A percentile compares a stretch with the other conserved stretches of the same genome.
Evolutionary conservation across 2,329 filamentous ascomycete genomes (phyloP).

Genomic region (Akanthomyces lecanii): DNA sequence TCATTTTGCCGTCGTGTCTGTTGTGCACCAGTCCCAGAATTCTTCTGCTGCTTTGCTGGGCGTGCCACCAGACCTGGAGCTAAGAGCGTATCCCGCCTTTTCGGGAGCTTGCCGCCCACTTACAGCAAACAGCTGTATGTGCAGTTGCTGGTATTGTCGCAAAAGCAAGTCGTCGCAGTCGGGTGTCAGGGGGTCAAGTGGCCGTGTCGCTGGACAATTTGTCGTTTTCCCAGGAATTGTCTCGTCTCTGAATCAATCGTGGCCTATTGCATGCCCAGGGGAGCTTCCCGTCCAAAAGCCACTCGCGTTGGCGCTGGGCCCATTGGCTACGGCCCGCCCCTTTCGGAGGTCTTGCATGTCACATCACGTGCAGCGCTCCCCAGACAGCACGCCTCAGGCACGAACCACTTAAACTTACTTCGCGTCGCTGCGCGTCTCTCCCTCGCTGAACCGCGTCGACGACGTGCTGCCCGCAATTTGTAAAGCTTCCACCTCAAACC

Average conservation of each 20-base stretch:
- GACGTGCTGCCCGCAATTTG: slow-evolving; percentile 32
- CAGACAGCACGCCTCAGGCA: slow-evolving; percentile 31
- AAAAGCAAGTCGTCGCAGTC: neutral
- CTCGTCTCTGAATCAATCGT: slow-evolving; percentile 9
- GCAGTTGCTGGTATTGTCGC: neutral
- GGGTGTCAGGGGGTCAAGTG: neutral
- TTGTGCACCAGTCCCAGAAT: neutral
- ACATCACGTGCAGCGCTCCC: slow-evolving; percentile 29
- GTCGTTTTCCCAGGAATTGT: neutral
- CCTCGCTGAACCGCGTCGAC: slow-evolving; percentile 31
- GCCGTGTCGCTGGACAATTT: neutral
- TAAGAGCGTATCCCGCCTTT: slow-evolving; percentile 7
- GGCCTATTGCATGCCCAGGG: slow-evolving; percentile 14
- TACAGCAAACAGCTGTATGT: slow-evolving; percentile 11
- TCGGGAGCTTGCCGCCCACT: slow-evolving; percentile 3
- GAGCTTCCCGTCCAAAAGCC: slow-evolving; percentile 13
- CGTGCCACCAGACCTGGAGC: neutral
- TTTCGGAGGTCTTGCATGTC: slow-evolving; percentile 26
- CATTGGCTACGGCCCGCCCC: slow-evolving; percentile 20
- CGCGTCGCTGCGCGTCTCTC: slow-evolving; percentile 37
- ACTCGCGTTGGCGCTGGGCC: slow-evolving; percentile 21
- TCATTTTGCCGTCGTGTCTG: slow-evolving; percentile 36
- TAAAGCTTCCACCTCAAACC: slow-evolving; percentile 25
- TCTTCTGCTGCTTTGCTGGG: neutral
- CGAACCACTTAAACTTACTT: slow-evolving; percentile 33